Percentiles rank a stretch among this genome's conserved stretches.
These are phyloP conservation scores for Triangularia setosa DNA, from an alignment of 2,329 filamentous ascomycete species.

Conservation along the genomic window DNA sequence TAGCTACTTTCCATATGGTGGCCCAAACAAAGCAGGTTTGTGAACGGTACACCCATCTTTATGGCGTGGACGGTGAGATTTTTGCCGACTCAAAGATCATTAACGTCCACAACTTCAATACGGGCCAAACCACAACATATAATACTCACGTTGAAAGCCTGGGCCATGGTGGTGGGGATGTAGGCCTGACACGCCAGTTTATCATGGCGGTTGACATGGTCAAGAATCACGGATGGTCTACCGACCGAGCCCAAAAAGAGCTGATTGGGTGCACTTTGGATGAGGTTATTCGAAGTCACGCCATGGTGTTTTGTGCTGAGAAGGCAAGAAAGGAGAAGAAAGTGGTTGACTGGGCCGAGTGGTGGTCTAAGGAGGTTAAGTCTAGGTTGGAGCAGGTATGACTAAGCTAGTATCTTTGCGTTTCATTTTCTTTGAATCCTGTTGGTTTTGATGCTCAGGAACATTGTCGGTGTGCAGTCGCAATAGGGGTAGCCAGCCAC, in stretches of 20 bases:
- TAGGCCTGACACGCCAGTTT: constrained; percentile 77
- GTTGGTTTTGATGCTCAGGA: no score
- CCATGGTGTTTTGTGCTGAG: constrained; percentile 90
- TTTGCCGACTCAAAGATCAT: constrained; percentile 78
- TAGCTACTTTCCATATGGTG: constrained; percentile 89
- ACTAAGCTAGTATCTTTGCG: background rate
- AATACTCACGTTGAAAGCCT: constrained; percentile 58
- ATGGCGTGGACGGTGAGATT: constrained; percentile 83
- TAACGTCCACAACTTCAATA: constrained; percentile 67
- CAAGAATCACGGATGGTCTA: constrained; percentile 63
- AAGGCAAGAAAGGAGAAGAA: constrained; percentile 68
- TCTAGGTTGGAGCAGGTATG: constrained; percentile 14
- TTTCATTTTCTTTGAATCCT: background rate
- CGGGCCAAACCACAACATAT: constrained; percentile 50
- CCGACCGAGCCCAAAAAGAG: constrained; percentile 67
- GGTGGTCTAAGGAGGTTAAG: constrained; percentile 63
- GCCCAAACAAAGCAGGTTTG: constrained; percentile 86
- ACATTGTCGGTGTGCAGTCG: no score
- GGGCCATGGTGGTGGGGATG: constrained; percentile 72
- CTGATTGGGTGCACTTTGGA: constrained; percentile 80
- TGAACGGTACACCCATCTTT: constrained; percentile 77
- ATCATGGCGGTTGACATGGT: constrained; percentile 77
- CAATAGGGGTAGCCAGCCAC: background rate
- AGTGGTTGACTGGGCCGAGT: constrained; percentile 70
- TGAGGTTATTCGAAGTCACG: constrained; percentile 85